Evolutionary conservation across 768 basidiomycete species (phyloP), one percentile per base, ranked within the genome.

Genomic region (Lyophyllum semitale): DNA sequence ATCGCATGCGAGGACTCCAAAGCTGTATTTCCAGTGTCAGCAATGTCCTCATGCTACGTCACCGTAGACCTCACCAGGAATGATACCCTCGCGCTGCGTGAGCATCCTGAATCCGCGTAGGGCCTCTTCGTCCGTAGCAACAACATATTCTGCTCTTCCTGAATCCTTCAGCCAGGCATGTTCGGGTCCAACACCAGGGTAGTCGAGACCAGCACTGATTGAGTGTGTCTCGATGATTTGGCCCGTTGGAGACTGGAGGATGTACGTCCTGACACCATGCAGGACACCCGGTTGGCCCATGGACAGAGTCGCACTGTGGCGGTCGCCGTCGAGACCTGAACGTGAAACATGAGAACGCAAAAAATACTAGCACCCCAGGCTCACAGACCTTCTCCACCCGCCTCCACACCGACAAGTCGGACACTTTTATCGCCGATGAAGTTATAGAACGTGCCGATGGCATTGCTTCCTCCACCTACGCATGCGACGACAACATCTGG

Each of bases 191-290:
- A 99, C 96, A 59, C 95, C 95, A 23, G 95, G 95, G 73, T 98
- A 98, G 72, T 98, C 95, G 41, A 97, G 77, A 18, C 95, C 95
- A 46, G 95, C 96, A 62, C 93, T 95, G 72, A 99, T 89, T 4
- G 95, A 97, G 73, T 98, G 95, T 8, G 96, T 98, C 72, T 98
- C 96, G 59, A 90, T 84, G 69, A 99, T 96, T 73, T 99, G 97
- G 38, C 97, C 97, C 12, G 84, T 84, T 25, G 79, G 68, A 23
- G 89, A 89, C 68, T 99, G 97, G 17, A 99, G 81, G 59, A 99
- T 84, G 72, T 98, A 98, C 3, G 97, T 98, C 66, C 91, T 82
- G 51, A 96, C 94, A 54, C 97, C 97, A 71, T 98, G 96, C 37
- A 99, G 80, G 40, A 99, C 95, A 53, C 97, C 97, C 1, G 95